phyloP scores from a whole-genome alignment of 805 yeast species.

The Lipomyces orientalis region DNA sequence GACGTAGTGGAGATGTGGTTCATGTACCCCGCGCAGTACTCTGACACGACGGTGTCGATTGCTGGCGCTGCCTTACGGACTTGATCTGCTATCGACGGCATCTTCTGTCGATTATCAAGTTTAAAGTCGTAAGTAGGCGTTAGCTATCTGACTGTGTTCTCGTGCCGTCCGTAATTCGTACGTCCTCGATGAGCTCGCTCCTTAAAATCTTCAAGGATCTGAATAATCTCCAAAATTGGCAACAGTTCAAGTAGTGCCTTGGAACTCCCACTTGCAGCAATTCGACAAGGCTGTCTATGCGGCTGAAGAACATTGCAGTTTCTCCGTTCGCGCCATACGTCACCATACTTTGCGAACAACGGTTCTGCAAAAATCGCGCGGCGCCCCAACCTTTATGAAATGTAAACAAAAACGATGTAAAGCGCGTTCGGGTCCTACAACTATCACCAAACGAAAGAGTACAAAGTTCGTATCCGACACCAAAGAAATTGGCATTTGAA shows the following conservation, averaged over 20 bases:
- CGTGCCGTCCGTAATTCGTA: neutral
- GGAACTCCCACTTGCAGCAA: neutral
- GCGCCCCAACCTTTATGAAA: no score
- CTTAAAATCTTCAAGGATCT: neutral
- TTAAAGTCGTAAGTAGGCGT: neutral
- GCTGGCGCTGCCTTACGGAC: slow-evolving; percentile 86
- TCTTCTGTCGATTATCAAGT: neutral
- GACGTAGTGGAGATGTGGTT: slow-evolving; percentile 81
- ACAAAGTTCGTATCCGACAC: neutral
- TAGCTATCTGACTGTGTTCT: neutral
- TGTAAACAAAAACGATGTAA: no score
- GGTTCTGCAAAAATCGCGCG: no score
- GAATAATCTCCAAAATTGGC: neutral
- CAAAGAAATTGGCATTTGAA: neutral
- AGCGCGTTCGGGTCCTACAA: no score
- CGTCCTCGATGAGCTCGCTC: neutral
- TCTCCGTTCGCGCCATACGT: no score
- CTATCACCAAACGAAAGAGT: no score
- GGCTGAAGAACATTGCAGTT: neutral
- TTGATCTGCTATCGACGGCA: slow-evolving; percentile 48
- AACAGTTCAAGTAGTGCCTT: neutral
- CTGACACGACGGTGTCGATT: slow-evolving; percentile 84
- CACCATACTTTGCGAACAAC: no score
- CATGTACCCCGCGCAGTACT: slow-evolving; percentile 89
- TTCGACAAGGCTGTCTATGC: neutral